Base-by-base conservation (phyloP, 257 asterid genomes). In the Thymus mandschuricus region DNA sequence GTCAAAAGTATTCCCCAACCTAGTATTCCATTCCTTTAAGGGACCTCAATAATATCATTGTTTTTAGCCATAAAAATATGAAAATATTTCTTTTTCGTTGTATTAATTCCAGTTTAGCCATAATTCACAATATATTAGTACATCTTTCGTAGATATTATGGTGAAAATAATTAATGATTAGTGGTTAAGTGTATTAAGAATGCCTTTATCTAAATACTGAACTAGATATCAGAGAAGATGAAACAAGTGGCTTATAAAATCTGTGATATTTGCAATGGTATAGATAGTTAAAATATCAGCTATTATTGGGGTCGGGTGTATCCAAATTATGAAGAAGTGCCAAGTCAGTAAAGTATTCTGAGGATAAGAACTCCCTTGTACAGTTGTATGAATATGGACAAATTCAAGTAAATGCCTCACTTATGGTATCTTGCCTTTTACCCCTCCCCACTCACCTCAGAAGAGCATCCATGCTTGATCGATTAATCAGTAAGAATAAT, bases 361-460 rank as follows among this genome's bases (percentile, higher is more conserved):
- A 57, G 68, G 80, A 79, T 75, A 79, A 75, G 83, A 79, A 60
- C 65, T 21, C 58, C 29, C 70, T 50, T 51, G 61, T 52, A 54
- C 46, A 21, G 13, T 44, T 44, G 10, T 62, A 73, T 48, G 79
- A 72, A 72, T 52, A 60, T 51, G 48, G 21, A 56, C 35, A 11
- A 68, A 66, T 78, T 66, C 54, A 27, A 60, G 75, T 78, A 62
- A 6, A 54, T 6, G 57, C 52, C 68, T 46, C 38, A 12, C 1
- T 64, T 58, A 34, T 45, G 65, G 45, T 65, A 63, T 64, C 6
- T 59, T 64, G 34, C 49, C 59, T 61, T 64, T 10, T 10, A 59
- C 72, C 54, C 27, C 13, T 51, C 38, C 61, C 61, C 41, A 10
- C 57, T 28, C 30, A 10, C 51, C 55, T 1, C 10, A 28, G 1